phyloP scores from a whole-genome alignment of 345 rosid species.

The Luvunga scandens region DNA sequence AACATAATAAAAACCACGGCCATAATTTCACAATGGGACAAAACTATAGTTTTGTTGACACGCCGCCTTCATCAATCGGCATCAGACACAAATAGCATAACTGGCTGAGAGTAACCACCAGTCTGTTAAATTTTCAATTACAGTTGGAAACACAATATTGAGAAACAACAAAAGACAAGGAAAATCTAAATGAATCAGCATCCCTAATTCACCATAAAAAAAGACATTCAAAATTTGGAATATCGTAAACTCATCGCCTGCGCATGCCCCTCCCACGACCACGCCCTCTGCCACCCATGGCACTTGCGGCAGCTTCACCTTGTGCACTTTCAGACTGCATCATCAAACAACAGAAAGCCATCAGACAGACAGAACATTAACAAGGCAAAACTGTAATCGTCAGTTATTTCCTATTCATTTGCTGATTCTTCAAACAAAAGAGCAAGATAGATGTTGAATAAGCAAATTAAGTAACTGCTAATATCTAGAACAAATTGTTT shows the following conservation, averaged over 20 bases:
- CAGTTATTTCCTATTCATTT: neutral
- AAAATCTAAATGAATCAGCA: neutral
- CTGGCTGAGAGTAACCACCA: neutral
- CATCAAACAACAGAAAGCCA: neutral
- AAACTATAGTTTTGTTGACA: neutral
- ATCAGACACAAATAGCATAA: neutral
- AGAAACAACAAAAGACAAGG: neutral
- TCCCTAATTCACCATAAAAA: neutral
- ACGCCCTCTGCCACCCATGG: slow-evolving; percentile 89
- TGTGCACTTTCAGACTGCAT: slow-evolving; percentile 97
- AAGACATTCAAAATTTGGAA: neutral
- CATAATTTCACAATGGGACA: neutral
- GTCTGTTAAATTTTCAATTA: neutral
- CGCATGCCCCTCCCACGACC: slow-evolving; percentile 99
- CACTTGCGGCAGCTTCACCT: slow-evolving; percentile 89
- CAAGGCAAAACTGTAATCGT: neutral
- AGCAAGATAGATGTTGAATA: neutral
- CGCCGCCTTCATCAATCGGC: neutral
- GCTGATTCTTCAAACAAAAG: neutral
- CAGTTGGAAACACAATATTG: neutral
- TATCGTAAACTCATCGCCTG: slow-evolving; percentile 59
- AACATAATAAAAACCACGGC: neutral
- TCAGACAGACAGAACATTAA: neutral
- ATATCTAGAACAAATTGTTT: neutral
- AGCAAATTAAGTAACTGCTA: neutral